Evolutionary conservation across 2,329 filamentous ascomycete genomes (phyloP), one percentile per base, ranked within the genome.

Genomic region (Xylaria sp.): DNA sequence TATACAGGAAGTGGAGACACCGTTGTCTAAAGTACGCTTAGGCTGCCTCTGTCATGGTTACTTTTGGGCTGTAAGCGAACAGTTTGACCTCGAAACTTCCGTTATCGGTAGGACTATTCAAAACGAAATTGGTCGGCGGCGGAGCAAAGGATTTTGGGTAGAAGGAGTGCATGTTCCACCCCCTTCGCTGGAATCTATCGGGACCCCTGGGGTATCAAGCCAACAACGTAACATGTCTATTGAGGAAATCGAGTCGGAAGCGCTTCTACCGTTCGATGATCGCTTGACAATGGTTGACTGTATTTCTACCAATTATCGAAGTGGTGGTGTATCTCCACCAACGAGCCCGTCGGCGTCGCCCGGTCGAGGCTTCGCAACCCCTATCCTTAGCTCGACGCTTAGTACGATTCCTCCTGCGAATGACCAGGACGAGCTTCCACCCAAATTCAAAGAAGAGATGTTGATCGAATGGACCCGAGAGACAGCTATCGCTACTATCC

Each of bases 31-130:
- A 77, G 88, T 97, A 48, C 91, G 93, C 52, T 84, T 97, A 52
- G 94, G 92, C 36, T 94, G 92, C 77, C 83, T 98, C 66, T 93
- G 95, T 60, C 93, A 97, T 76, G 94, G 94, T 9, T 98, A 98
- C 79, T 90, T 98, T 67, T 95, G 92, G 91, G 88, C 89, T 0
- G 78, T 98, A 69, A 90, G 88, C 4, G 91, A 94, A 67, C 90
- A 89, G 64, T 94, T 97, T 71, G 88, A 92, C 55, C 91, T 97
- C 70, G 91, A 94, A 63, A 85, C 85, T 7, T 90, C 91, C 0
- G 83, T 86, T 0, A 86, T 92, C 20, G 94, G 93, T 8, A 86
- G 86, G 62, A 89, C 89, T 8, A 89, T 98, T 41, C 87, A 91
- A 64, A 89, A 88, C 66, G 94, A 97, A 78, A 92, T 98, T 67